A percentile compares a stretch with the other conserved stretches of the same genome.
These are phyloP conservation scores for Cytospora schulzeri DNA, from an alignment of 2,329 filamentous ascomycete species.

Conservation along the genomic window DNA sequence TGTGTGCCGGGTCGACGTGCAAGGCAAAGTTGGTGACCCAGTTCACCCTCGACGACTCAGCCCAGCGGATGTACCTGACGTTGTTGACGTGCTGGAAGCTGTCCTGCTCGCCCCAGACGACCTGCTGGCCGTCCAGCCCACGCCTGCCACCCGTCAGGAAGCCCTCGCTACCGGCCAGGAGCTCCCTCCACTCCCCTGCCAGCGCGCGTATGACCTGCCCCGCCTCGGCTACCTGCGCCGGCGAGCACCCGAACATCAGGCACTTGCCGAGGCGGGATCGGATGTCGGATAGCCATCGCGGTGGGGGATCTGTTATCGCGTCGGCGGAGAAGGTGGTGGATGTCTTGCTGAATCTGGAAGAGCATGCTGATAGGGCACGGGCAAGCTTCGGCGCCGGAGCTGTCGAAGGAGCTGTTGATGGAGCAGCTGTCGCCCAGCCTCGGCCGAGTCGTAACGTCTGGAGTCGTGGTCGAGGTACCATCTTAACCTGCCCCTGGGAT, in stretches of 20 bases:
- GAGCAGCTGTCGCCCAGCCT: constrained; percentile 14
- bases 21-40: constrained; percentile 73
- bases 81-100: constrained; percentile 79
- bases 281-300: constrained; percentile 70
- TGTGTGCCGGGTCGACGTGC: constrained; percentile 62
- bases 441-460: constrained; percentile 25
- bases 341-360: not conserved
- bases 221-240: constrained; percentile 58
- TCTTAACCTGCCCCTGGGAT: constrained; percentile 21
- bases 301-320: constrained; percentile 35
- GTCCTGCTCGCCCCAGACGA: constrained; percentile 88
- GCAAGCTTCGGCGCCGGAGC: not conserved
- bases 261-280: constrained; percentile 72
- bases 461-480: constrained; percentile 34
- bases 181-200: constrained; percentile 67
- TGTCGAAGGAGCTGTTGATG: constrained; percentile 11
- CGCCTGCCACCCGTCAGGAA: constrained; percentile 67
- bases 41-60: constrained; percentile 78
- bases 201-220: constrained; percentile 61
- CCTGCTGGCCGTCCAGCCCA: constrained; percentile 65
- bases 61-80: constrained; percentile 79
- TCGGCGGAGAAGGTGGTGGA: not conserved
- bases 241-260: constrained; percentile 70
- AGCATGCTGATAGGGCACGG: constrained; percentile 10
- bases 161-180: constrained; percentile 74